A percentile compares a stretch with the other conserved stretches of the same genome.
Conservation (phyloP, 352 stramenopile species). For the Phytophthora sp. region DNA sequence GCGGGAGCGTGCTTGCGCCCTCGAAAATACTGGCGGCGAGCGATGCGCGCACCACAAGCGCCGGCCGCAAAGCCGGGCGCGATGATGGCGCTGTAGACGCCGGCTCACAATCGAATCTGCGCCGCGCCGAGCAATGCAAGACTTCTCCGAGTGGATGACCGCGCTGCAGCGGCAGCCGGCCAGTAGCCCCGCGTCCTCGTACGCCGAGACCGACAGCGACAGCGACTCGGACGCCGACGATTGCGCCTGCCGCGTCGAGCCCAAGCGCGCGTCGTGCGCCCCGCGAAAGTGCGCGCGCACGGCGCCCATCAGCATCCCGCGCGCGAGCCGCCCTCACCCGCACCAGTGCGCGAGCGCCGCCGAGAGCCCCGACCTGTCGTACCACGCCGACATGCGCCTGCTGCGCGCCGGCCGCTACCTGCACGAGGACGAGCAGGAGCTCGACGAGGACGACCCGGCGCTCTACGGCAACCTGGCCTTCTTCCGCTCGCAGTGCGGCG, state of each 20-base stretch:
- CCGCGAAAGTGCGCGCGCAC: slow-evolving; percentile 43
- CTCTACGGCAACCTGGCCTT: slow-evolving; percentile 76
- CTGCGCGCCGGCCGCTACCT: slow-evolving; percentile 32
- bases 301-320: slow-evolving; percentile 63
- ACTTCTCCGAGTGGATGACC: slow-evolving; percentile 62
- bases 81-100: slow-evolving; percentile 28
- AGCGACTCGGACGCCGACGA: slow-evolving; percentile 52
- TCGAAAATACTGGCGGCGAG: slow-evolving; percentile 31
- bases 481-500: slow-evolving; percentile 59
- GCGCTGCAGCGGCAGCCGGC: slow-evolving; percentile 25
- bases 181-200: slow-evolving; percentile 56
- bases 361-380: slow-evolving; percentile 38
- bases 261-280: slow-evolving; percentile 30
- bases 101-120: slow-evolving; percentile 30
- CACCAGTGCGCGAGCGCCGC: slow-evolving; percentile 22
- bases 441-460: slow-evolving; percentile 67
- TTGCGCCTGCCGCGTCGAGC: slow-evolving; percentile 24
- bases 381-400: slow-evolving; percentile 40
- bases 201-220: slow-evolving; percentile 56
- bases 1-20: slow-evolving; percentile 6
- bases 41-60: background rate
- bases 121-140: slow-evolving; percentile 30
- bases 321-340: slow-evolving; percentile 17
- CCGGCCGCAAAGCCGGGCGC: slow-evolving; percentile 6
- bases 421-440: slow-evolving; percentile 28